phyloP scores from a whole-genome alignment of 1,284 basidiomycete genomes.

The Hymenochaete sp. region DNA sequence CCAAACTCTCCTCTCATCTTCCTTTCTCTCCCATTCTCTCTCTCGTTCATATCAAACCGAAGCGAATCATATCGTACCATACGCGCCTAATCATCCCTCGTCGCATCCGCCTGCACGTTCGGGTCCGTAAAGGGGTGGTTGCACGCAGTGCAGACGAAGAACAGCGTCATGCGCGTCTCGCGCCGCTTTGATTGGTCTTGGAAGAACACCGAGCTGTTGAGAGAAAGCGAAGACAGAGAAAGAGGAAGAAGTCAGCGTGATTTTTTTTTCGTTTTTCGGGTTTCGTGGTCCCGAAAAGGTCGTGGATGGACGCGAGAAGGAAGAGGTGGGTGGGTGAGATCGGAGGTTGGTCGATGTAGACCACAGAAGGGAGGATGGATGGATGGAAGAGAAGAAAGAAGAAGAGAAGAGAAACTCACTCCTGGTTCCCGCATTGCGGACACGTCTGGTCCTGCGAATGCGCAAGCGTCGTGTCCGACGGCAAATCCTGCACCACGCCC shows the following conservation, averaged over 20 bases:
- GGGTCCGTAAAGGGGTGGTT: slow-evolving; percentile 73
- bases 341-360: no score
- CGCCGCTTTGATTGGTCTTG: slow-evolving; percentile 93
- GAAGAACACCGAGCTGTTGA: slow-evolving; percentile 84
- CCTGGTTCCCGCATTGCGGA: slow-evolving; percentile 61
- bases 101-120: slow-evolving; percentile 9
- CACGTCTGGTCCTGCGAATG: slow-evolving; percentile 60
- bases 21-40: no score
- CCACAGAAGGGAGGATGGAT: no score
- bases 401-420: slow-evolving; percentile 39
- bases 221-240: slow-evolving; percentile 13
- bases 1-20: no score
- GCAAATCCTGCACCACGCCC: slow-evolving; percentile 85
- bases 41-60: no score
- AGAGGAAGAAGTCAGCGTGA: slow-evolving; percentile 2
- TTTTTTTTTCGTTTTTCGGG: no score
- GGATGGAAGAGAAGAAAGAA: slow-evolving; percentile 1
- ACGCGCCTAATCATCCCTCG: no score
- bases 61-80: no score
- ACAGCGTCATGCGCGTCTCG: slow-evolving; percentile 87
- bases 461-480: slow-evolving; percentile 84
- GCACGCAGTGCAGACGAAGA: slow-evolving; percentile 87
- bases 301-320: no score
- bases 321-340: no score
- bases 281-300: no score